These are phyloP conservation scores for Cryomyces minteri DNA, from an alignment of 495 filamentous ascomycete species.

Conservation along the genomic window DNA sequence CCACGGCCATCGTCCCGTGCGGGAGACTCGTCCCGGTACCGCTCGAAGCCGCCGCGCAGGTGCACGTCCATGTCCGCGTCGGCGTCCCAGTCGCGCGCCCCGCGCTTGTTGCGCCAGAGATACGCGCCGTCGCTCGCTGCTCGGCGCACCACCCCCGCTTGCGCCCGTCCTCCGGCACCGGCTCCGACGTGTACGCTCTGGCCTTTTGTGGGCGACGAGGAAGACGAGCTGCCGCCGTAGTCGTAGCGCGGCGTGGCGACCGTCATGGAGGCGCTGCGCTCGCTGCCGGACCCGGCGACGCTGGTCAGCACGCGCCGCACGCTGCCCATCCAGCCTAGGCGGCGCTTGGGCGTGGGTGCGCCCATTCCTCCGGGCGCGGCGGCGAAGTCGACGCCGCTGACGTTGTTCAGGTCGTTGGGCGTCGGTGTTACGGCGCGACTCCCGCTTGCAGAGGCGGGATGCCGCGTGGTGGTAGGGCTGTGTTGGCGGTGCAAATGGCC, in stretches of 20 bases:
- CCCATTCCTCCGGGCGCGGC: neutral
- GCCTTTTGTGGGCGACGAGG: constrained; percentile 5
- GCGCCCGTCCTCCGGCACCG: neutral
- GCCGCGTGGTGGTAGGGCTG: constrained; percentile 1
- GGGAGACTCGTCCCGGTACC: constrained; percentile 2
- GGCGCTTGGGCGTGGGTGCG: constrained; percentile 6
- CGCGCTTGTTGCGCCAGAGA: constrained; percentile 38
- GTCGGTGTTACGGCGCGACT: too few species aligned
- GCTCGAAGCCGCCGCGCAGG: neutral
- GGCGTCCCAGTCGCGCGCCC: constrained; percentile 16
- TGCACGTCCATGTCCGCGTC: neutral
- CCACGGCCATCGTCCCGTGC: constrained; percentile 21
- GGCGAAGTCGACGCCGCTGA: neutral
- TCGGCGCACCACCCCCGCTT: constrained; percentile 23
- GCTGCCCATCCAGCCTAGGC: constrained; percentile 33
- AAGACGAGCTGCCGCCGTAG: constrained; percentile 1
- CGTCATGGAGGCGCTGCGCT: constrained; percentile 6
- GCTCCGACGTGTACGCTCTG: neutral
- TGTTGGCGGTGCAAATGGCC: too few species aligned
- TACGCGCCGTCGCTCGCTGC: constrained; percentile 39
- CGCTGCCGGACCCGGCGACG: neutral
- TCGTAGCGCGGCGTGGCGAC: constrained; percentile 3
- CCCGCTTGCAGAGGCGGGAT: too few species aligned
- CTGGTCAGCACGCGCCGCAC: constrained; percentile 30
- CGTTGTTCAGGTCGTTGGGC: neutral